Evolutionary conservation across 2,329 filamentous ascomycete genomes (phyloP), one percentile per base, ranked within the genome.

Genomic region (Fusarium succisae): DNA sequence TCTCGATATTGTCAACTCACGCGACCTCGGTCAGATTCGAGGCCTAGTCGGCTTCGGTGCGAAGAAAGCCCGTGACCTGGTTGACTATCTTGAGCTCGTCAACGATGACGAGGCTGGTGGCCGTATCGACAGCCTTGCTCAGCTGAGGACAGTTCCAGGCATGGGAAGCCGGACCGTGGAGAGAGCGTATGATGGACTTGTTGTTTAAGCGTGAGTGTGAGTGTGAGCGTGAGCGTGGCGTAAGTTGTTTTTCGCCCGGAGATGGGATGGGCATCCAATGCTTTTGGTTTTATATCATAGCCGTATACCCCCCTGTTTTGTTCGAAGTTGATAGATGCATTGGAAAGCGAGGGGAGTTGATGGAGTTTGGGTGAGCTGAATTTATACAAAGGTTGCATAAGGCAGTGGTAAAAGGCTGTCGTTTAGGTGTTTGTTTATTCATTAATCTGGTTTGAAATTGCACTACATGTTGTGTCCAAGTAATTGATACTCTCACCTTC

Each of bases 1-100:
- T 6, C 86, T 95, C 6, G 85, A 89, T 53, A 92, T 94, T 76
- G 89, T 95, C 82, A 95, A 95, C 84, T 93, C 91, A 26, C 88
- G 91, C 55, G 91, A 95, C 69, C 82, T 92, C 24, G 84, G 84
- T 20, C 86, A 89, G 78, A 94, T 95, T 81, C 89, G 88, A 77
- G 83, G 89, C 7, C 85, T 95, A 4, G 90, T 90, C 44, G 93
- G 93, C 5, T 91, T 95, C 17, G 93, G 93, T 1, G 86, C 90
- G 4, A 94, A 94, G 84, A 93, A 91, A 80, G 93, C 93, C 1
- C 83, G 85, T 47, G 89, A 91, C 72, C 80, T 91, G 39, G 86
- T 91, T 10, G 87, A 89, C 56, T 87, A 87, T 70, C 79, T 91
- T n/a, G 86, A 87, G 50, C 76, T 85, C 26, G 81, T 84, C 67